Conservation (phyloP, 805 yeast genomes). For the Tetrapisispora namnaoensis region DNA sequence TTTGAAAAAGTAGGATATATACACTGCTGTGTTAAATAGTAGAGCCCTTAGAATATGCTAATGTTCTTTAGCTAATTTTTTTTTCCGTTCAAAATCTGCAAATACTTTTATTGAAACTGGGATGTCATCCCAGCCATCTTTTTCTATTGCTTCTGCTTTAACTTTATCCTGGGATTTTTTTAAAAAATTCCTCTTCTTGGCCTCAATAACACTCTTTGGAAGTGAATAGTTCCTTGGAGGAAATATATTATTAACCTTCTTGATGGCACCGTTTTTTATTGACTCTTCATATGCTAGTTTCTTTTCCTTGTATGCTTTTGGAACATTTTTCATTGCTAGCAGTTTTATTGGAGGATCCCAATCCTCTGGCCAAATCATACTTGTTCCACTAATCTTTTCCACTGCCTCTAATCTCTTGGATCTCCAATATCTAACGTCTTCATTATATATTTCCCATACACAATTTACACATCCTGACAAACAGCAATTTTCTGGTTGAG, state of each 20-base stretch:
- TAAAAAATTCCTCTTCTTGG: constrained; percentile 13
- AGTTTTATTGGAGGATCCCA: constrained; percentile 47
- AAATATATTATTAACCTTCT: constrained; percentile 19
- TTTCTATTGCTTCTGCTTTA: constrained; percentile 14
- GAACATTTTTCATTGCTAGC: constrained; percentile 36
- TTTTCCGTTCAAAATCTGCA: constrained; percentile 67
- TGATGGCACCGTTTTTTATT: constrained; percentile 4
- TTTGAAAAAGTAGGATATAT: too few species aligned
- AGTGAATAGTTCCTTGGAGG: constrained; percentile 24
- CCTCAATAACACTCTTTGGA: constrained; percentile 30
- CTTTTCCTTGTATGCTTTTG: constrained; percentile 14
- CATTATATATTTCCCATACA: constrained; percentile 90
- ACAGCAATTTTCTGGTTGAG: constrained; percentile 92
- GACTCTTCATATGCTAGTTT: constrained; percentile 4
- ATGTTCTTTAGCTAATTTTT: constrained; percentile 32
- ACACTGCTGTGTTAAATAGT: too few species aligned
- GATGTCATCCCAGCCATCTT: constrained; percentile 45
- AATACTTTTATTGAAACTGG: constrained; percentile 73
- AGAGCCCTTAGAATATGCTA: background rate
- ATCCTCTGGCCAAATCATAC: constrained; percentile 52
- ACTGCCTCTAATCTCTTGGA: constrained; percentile 50
- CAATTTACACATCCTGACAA: constrained; percentile 96
- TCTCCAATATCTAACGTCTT: constrained; percentile 81
- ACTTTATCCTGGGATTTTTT: constrained; percentile 5
- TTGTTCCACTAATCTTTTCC: constrained; percentile 32